Percentiles rank a stretch among this genome's conserved stretches.
Evolutionary conservation across 306 rosid species (phyloP).

Genomic region (Delonix regia): DNA sequence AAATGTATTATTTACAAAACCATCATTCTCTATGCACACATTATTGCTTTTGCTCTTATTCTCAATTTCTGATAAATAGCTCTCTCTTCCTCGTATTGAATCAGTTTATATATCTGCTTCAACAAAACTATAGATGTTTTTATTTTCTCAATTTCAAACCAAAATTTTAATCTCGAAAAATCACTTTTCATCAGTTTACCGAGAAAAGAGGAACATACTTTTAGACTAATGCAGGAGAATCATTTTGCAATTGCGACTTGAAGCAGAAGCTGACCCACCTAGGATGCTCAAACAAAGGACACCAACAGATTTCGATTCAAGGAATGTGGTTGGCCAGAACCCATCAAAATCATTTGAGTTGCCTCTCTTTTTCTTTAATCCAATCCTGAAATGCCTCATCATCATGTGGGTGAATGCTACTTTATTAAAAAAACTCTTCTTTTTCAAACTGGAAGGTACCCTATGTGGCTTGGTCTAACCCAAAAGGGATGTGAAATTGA

Average conservation of each 20-base stretch:
- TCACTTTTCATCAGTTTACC: too few relatives aligned
- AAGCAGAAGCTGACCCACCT: constrained; percentile 17
- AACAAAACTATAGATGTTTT: not conserved
- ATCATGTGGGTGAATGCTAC: constrained; percentile 35
- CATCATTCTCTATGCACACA: not conserved
- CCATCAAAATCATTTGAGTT: constrained; percentile 33
- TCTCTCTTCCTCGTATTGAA: too few relatives aligned
- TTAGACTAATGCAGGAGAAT: not conserved
- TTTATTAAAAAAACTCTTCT: constrained; percentile 14
- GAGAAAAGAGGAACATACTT: not conserved
- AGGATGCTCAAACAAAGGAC: constrained; percentile 27
- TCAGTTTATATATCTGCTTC: not conserved
- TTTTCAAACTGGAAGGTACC: constrained; percentile 27
- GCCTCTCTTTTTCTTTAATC: not conserved
- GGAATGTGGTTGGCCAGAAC: constrained; percentile 18
- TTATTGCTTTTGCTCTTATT: not conserved
- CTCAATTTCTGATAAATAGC: not conserved
- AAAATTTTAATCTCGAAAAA: too few relatives aligned
- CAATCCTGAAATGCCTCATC: constrained; percentile 28
- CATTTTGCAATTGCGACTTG: not conserved
- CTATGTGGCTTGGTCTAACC: constrained; percentile 31
- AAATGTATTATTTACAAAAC: not conserved
- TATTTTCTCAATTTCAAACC: not conserved
- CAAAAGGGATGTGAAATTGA: constrained; percentile 18
- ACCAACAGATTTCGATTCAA: constrained; percentile 20